Evolutionary conservation across 1,284 basidiomycete species (phyloP), one percentile per base, ranked within the genome.

Genomic region (Wolfiporia cocos): DNA sequence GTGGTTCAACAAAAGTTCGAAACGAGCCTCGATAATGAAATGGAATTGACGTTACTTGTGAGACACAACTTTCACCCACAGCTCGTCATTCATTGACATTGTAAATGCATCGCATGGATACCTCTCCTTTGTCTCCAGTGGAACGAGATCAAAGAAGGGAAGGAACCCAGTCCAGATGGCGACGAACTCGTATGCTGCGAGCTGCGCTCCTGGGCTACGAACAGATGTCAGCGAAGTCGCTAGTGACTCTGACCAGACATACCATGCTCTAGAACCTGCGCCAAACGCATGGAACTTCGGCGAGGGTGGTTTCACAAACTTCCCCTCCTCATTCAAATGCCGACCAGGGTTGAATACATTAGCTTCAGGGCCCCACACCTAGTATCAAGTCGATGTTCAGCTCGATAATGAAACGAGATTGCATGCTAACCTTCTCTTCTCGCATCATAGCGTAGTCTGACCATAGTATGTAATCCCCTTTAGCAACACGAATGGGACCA

Each of bases 381-480:
- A 34, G 22, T 26, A n/a, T 19, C 3, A 22, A 37, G 14, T 28
- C 26, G 26, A 9, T 14, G 26, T 7, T 28, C 9, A 7, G 14
- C 9, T 9, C 26, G 26, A 14, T 28, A 9, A 14, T 28, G 9
- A 28, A 28, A 14, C 26, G 14, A 28, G 14, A 9, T 14, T 9
- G 14, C 26, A 28, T 28, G 17, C 32, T 34, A 7, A 34, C 32
- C 9, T 9, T 30, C 29, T 43, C 37, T 35, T 47, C 45, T 5
- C 53, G 43, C 53, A 55, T 57, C 43, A 56, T 54, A 11, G 41
- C 29, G 35, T 45, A 50, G 42, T 59, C 57, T 9, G 55, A 57
- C 57, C 57, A 59, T 14, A 55, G 37, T 11, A 59, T 36, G 33
- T 52, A 57, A 29, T 58, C 54, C 3, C 56, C 55, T 33, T 51